A percentile compares a stretch with the other conserved stretches of the same genome.
phyloP scores from a whole-genome alignment of 768 basidiomycete species.

The Omphalotus guepiniiformis region DNA sequence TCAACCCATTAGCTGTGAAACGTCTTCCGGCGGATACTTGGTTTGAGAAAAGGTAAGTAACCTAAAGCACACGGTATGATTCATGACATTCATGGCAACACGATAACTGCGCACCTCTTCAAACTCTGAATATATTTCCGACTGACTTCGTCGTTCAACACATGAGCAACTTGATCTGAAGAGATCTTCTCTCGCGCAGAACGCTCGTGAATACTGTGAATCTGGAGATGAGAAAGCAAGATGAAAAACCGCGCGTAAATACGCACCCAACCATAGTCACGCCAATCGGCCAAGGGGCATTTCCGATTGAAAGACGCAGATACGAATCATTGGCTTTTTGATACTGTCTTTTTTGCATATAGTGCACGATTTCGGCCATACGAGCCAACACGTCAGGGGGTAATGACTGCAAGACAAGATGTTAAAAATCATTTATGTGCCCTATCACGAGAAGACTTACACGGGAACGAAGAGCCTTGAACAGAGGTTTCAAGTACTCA shows the following conservation, averaged over 20 bases:
- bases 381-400: constrained; percentile 80
- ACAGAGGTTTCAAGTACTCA: constrained; percentile 94
- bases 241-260: background rate
- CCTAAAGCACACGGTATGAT: constrained; percentile 37
- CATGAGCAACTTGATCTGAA: constrained; percentile 95
- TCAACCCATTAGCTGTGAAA: constrained; percentile 90
- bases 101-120: constrained; percentile 61
- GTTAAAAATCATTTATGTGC: background rate
- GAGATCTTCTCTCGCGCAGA: constrained; percentile 98
- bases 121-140: constrained; percentile 98
- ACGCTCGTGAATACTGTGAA: constrained; percentile 87
- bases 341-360: constrained; percentile 96
- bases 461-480: constrained; percentile 84
- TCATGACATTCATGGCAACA: background rate
- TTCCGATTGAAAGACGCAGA: constrained; percentile 94
- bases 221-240: background rate
- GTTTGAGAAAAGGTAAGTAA: constrained; percentile 94
- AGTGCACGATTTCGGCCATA: constrained; percentile 90
- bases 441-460: constrained; percentile 43
- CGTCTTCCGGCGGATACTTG: constrained; percentile 90
- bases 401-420: constrained; percentile 47
- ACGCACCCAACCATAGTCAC: constrained; percentile 98
- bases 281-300: constrained; percentile 99
- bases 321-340: constrained; percentile 97
- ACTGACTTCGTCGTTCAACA: constrained; percentile 97